These are phyloP conservation scores for Volvariella volvacea DNA, from an alignment of 1,284 basidiomycete species.

Conservation along the genomic window DNA sequence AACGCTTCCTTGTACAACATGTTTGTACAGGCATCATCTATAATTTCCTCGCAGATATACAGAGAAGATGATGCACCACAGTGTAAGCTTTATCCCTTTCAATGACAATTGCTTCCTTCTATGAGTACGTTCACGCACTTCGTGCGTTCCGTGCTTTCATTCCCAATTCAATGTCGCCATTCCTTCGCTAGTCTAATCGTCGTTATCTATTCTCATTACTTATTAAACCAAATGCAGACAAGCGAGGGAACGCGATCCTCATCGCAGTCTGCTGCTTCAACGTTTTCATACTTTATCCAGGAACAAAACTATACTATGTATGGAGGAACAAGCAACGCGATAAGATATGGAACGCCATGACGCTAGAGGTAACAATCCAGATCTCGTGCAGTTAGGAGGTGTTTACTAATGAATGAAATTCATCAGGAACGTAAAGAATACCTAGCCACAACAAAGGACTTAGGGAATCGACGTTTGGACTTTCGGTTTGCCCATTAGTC, in stretches of 20 bases:
- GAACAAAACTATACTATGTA: conserved; percentile 42
- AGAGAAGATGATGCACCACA: conserved; percentile 43
- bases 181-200: too few relatives aligned
- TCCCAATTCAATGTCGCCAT: too few relatives aligned
- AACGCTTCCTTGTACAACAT: conserved; percentile 53
- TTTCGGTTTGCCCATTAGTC: conserved; percentile 41
- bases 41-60: conserved; percentile 44
- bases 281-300: conserved; percentile 41
- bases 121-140: too few relatives aligned
- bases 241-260: conserved; percentile 39
- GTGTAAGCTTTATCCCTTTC: too few relatives aligned
- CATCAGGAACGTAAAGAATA: conserved; percentile 21
- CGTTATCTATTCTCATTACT: too few relatives aligned
- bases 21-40: conserved; percentile 39
- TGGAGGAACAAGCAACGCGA: conserved; percentile 44
- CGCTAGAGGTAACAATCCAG: conserved; percentile 33
- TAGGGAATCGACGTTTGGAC: conserved; percentile 34
- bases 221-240: too few relatives aligned
- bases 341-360: conserved; percentile 47
- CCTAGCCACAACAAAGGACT: conserved; percentile 32
- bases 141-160: too few relatives aligned
- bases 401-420: too few relatives aligned
- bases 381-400: conserved; percentile 11
- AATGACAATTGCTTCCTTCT: too few relatives aligned
- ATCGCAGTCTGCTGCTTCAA: conserved; percentile 42